Base-by-base conservation (phyloP, 2,329 filamentous ascomycete genomes). In the Fusarium tanahbumbuense region DNA sequence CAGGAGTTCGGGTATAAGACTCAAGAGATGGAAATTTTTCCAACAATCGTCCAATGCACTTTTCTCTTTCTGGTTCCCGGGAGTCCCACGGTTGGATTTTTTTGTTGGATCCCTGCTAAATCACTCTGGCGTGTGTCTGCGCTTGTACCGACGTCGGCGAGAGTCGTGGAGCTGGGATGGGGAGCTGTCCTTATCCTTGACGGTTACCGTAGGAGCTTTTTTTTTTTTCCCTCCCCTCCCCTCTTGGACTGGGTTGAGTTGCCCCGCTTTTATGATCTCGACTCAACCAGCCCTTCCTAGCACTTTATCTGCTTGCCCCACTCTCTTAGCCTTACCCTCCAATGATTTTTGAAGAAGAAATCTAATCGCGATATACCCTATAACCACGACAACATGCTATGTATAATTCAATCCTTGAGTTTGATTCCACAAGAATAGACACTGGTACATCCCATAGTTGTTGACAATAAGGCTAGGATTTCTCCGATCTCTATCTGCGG, bases 141-240 rank as follows among this genome's bases (percentile, higher is more conserved):
- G 47, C 42, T 58, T 64, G 62, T 74, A 72, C 73, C 73, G 73
- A 74, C 70, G 67, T 75, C 73, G 73, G 73, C 72, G 71, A 56
- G 57, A 64, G 46, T 58, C 61, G 45, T 49, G 56, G 61, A 46
- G 53, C 67, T 70, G 23, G 30, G 20, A n/a, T 34, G 32, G 48
- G 45, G 49, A 70, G 50, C 53, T 71, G 42, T 42, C 41, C 28
- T 16, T 45, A 37, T 53, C 49, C 49, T 42, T 53, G 34, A 42
- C 49, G 34, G 34, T 45, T 57, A 49, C 41, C 47, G 25, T 58
- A 23, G 23, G 37, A 32, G 30, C 32, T 25, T 15, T 44, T 49
- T 57, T 70, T 68, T 68, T 68, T 66, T 56, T 45, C 22, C 52
- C 60, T 25, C 52, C 60, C 54, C 67, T 61, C 34, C 37, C 20